A percentile compares a stretch with the other conserved stretches of the same genome.
These are phyloP conservation scores for Colletotrichum lupini DNA, from an alignment of 2,329 filamentous ascomycete species.

Conservation along the genomic window DNA sequence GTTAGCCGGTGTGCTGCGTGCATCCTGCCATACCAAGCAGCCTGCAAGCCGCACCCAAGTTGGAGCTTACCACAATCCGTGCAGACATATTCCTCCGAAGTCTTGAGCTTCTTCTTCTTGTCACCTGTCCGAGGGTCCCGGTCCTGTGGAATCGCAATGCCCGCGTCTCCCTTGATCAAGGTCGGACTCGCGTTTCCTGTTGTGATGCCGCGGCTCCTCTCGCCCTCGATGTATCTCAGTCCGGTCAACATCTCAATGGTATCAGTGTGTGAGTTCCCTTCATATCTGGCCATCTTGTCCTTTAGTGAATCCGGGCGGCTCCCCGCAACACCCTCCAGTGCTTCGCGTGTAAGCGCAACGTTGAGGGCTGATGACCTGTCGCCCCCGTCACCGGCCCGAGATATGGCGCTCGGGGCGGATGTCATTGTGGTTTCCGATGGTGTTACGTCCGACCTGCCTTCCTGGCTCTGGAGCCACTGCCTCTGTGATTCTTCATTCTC, in stretches of 20 bases:
- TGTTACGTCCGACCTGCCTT: conserved; percentile 64
- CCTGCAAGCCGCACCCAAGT: background rate
- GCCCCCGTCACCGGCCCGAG: conserved; percentile 66
- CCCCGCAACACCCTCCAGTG: conserved; percentile 78
- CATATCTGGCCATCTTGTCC: conserved; percentile 87
- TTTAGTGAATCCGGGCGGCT: conserved; percentile 79
- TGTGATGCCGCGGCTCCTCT: conserved; percentile 87
- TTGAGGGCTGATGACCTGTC: conserved; percentile 71
- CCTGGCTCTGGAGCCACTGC: conserved; percentile 69
- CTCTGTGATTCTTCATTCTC: conserved; percentile 76
- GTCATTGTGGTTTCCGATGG: conserved; percentile 58
- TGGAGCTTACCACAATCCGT: conserved; percentile 83
- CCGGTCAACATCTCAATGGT: conserved; percentile 95
- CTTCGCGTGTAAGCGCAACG: conserved; percentile 79
- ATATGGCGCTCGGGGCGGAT: conserved; percentile 44
- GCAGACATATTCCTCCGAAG: conserved; percentile 90
- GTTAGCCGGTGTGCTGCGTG: background rate
- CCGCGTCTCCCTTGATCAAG: conserved; percentile 85
- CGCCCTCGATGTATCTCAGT: conserved; percentile 86
- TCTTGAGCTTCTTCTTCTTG: conserved; percentile 90
- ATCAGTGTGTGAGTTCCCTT: conserved; percentile 81
- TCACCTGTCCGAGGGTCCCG: conserved; percentile 78
- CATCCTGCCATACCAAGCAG: background rate
- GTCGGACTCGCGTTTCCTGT: conserved; percentile 85
- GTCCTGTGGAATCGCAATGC: conserved; percentile 85